A percentile compares a stretch with the other conserved stretches of the same genome.
These are phyloP conservation scores for Discostella stelligeroides DNA, from an alignment of 108 stramenopile species.

Conservation along the genomic window DNA sequence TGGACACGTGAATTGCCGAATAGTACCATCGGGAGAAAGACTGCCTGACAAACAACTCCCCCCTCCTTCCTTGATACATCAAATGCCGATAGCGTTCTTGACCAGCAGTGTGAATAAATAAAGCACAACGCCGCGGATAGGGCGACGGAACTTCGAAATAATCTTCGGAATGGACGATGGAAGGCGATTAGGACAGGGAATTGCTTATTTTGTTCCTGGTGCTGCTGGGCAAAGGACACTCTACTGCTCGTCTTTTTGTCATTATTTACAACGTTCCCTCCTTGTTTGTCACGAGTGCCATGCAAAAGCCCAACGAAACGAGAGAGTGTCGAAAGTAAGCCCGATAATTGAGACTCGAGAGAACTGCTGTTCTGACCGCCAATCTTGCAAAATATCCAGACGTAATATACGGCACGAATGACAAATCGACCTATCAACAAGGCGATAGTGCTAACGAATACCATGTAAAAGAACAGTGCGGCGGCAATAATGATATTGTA, in stretches of 20 bases:
- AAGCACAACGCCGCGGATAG: constrained; percentile 45
- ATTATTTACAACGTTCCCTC: neutral
- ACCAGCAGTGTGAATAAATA: constrained; percentile 61
- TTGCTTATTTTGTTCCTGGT: constrained; percentile 3
- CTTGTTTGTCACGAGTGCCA: neutral
- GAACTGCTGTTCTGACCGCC: neutral
- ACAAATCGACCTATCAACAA: constrained; percentile 46
- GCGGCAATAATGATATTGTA: constrained; percentile 58
- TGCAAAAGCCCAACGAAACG: constrained; percentile 1
- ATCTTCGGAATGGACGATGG: constrained; percentile 54
- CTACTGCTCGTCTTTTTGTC: neutral
- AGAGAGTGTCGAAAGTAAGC: neutral
- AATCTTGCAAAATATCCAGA: constrained; percentile 32
- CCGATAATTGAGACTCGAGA: neutral
- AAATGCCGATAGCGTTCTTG: constrained; percentile 48
- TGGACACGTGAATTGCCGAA: constrained; percentile 18
- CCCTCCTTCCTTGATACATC: constrained; percentile 40
- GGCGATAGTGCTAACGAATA: constrained; percentile 37
- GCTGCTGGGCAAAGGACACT: neutral
- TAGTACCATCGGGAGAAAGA: constrained; percentile 33
- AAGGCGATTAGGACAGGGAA: constrained; percentile 44
- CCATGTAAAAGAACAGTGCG: constrained; percentile 59
- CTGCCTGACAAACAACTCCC: constrained; percentile 37
- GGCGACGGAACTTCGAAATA: constrained; percentile 37
- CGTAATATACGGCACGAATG: constrained; percentile 45